These are phyloP conservation scores for Miamiensis avidus DNA, from an alignment of 169 alveolate genomes.

Conservation along the genomic window DNA sequence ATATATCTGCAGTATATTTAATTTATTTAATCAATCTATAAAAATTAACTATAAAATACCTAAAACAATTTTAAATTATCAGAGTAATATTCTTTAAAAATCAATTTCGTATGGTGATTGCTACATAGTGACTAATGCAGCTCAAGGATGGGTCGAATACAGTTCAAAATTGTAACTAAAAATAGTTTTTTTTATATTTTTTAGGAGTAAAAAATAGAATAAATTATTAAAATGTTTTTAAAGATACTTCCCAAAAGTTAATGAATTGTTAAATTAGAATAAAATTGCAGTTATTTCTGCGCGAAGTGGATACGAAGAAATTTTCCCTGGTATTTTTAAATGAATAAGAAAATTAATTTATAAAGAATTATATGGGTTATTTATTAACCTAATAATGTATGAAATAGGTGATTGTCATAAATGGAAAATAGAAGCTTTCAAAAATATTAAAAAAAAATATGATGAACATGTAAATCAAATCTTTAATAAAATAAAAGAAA, in stretches of 20 bases:
- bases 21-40: too few species aligned
- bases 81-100: conserved; percentile 35
- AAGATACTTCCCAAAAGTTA: conserved; percentile 39
- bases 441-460: conserved; percentile 81
- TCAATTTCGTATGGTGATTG: conserved; percentile 70
- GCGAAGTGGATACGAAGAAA: conserved; percentile 84
- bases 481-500: neutral
- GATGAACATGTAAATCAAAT: conserved; percentile 62
- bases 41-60: too few species aligned
- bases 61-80: too few species aligned
- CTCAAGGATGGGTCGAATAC: conserved; percentile 95
- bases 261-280: conserved; percentile 41
- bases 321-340: conserved; percentile 69
- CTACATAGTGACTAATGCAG: conserved; percentile 93
- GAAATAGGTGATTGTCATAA: conserved; percentile 66
- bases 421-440: conserved; percentile 93
- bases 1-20: conserved; percentile 39
- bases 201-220: too few species aligned
- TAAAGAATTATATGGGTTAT: too few species aligned
- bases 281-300: conserved; percentile 90
- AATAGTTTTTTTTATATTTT: too few species aligned
- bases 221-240: too few species aligned
- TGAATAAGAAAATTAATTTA: too few species aligned
- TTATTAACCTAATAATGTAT: too few species aligned
- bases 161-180: conserved; percentile 73